Evolutionary conservation across 345 rosid genomes (phyloP).

Genomic region (Lenwebbia sp.): DNA sequence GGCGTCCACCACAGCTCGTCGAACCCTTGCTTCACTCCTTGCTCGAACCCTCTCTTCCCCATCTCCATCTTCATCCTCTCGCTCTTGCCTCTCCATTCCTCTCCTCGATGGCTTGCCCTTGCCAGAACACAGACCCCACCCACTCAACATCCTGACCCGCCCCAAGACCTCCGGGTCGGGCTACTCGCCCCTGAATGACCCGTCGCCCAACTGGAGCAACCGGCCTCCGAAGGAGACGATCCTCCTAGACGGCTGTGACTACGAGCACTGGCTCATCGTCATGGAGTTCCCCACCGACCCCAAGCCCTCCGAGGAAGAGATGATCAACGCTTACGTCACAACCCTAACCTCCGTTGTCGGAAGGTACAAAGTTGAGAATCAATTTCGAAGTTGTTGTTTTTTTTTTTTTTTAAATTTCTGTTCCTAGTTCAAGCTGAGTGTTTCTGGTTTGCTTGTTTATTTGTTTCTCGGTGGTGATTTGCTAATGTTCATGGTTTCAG

Average conservation of each 20-base stretch:
- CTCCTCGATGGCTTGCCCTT: constrained; percentile 14
- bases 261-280: constrained; percentile 91
- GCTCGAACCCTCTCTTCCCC: constrained; percentile 24
- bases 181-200: constrained; percentile 81
- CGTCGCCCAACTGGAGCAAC: constrained; percentile 89
- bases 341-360: constrained; percentile 72
- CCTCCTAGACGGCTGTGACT: constrained; percentile 89
- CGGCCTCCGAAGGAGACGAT: constrained; percentile 92
- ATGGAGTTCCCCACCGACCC: constrained; percentile 80
- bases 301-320: constrained; percentile 75
- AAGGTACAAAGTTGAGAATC: constrained; percentile 23
- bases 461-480: not conserved
- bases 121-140: constrained; percentile 6
- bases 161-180: constrained; percentile 61
- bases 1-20: constrained; percentile 51
- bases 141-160: constrained; percentile 28
- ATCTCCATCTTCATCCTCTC: constrained; percentile 29
- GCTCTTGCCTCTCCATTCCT: constrained; percentile 34
- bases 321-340: constrained; percentile 71
- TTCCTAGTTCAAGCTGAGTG: not conserved
- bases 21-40: constrained; percentile 28
- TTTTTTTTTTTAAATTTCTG: not conserved
- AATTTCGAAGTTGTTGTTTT: not conserved
- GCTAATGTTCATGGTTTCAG: constrained; percentile 19
- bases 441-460: not conserved